Percentiles rank a stretch among this genome's conserved stretches.
Conservation (phyloP, 495 filamentous ascomycete genomes). For the Neurospora tetraspora region DNA sequence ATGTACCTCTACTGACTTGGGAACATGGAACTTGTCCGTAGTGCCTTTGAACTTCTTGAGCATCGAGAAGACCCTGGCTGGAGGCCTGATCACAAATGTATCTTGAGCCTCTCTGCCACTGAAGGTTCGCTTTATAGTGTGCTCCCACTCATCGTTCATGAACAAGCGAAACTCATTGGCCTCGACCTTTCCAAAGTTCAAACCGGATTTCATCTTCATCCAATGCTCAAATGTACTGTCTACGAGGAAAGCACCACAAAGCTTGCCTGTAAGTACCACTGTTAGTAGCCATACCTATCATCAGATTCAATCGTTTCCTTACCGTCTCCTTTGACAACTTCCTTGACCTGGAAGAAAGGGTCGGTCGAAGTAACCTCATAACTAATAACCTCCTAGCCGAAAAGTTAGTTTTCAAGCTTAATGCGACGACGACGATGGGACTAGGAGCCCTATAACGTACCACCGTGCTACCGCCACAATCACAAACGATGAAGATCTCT, state of each 20-base stretch:
- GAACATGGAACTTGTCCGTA: background rate
- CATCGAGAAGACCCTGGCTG: background rate
- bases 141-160: background rate
- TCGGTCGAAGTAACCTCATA: background rate
- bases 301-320: background rate
- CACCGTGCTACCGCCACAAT: constrained; percentile 1
- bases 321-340: background rate
- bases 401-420: background rate
- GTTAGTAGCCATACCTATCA: background rate
- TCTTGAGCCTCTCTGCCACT: background rate
- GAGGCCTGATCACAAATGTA: background rate
- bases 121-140: background rate
- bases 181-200: background rate
- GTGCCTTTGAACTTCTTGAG: background rate
- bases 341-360: background rate
- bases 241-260: background rate
- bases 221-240: background rate
- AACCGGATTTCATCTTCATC: background rate
- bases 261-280: background rate
- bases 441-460: background rate
- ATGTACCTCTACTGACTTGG: background rate
- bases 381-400: background rate
- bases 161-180: background rate
- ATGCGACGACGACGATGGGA: background rate
- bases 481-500: constrained; percentile 1